Evolutionary conservation across 1,284 basidiomycete species (phyloP).

Genomic region (Melampsora americana): DNA sequence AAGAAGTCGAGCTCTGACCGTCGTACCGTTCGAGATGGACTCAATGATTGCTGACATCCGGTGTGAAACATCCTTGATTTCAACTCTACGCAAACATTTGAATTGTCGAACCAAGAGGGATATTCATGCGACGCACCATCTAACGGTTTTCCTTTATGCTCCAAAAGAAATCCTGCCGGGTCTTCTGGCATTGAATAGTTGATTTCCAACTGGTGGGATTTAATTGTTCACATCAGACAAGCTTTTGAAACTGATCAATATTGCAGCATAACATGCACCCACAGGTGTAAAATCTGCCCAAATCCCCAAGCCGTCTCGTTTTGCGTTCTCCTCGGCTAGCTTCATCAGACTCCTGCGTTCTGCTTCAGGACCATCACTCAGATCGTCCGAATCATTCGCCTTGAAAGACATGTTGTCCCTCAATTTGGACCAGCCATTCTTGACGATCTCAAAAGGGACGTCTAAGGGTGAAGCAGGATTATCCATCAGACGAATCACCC

Average conservation of each 20-base stretch:
- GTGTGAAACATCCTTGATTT: neutral
- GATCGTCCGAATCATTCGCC: constrained; percentile 57
- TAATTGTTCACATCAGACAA: constrained; percentile 9
- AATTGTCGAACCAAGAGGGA: neutral
- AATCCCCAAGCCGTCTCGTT: constrained; percentile 70
- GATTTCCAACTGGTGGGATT: constrained; percentile 58
- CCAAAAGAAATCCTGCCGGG: constrained; percentile 78
- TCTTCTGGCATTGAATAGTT: constrained; percentile 85
- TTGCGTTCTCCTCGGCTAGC: constrained; percentile 73
- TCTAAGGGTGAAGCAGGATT: constrained; percentile 56
- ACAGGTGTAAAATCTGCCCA: constrained; percentile 70
- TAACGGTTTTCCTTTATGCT: constrained; percentile 83
- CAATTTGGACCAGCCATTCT: constrained; percentile 83
- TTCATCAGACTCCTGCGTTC: constrained; percentile 54
- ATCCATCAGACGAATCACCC: constrained; percentile 22
- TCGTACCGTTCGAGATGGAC: constrained; percentile 87
- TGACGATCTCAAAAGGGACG: constrained; percentile 72
- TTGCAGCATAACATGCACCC: neutral
- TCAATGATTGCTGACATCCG: constrained; percentile 73
- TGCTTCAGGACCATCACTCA: constrained; percentile 53
- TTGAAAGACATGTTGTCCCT: constrained; percentile 73
- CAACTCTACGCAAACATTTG: neutral
- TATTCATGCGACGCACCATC: constrained; percentile 63
- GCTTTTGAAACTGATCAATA: neutral
- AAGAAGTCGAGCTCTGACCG: constrained; percentile 79